A percentile compares a stretch with the other conserved stretches of the same genome.
Conservation (phyloP, 345 rosid species). For the Pseudoturritis turrita region DNA sequence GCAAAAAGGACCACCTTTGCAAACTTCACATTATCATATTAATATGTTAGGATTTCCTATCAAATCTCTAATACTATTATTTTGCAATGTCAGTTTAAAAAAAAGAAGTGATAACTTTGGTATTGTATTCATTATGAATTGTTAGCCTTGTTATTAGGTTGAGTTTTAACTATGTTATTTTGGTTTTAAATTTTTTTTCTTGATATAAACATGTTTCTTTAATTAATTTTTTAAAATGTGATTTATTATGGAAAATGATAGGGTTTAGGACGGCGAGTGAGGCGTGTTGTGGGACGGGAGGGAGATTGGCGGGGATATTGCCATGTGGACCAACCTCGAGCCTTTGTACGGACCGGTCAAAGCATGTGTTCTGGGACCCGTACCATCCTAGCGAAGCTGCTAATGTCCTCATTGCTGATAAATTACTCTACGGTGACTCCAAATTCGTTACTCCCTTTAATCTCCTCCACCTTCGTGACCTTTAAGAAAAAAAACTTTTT, state of each 20-base stretch:
- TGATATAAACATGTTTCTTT: no score
- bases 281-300: conserved; percentile 81
- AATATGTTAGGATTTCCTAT: background rate
- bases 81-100: no score
- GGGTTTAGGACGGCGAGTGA: conserved; percentile 66
- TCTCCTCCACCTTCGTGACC: conserved; percentile 64
- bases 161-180: background rate
- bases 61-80: no score
- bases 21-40: background rate
- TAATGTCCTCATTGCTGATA: conserved; percentile 56
- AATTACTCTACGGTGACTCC: conserved; percentile 51
- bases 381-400: conserved; percentile 90
- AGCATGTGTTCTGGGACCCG: conserved; percentile 88
- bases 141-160: background rate
- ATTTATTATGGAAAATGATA: conserved; percentile 7
- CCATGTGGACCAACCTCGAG: conserved; percentile 86
- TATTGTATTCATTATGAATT: background rate
- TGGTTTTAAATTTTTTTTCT: no score
- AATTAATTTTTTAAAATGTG: no score
- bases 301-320: conserved; percentile 78
- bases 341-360: conserved; percentile 55
- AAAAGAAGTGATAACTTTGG: no score
- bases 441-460: conserved; percentile 55
- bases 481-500: conserved; percentile 13
- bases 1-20: background rate